Evolutionary conservation across 371 early-diverging fungal species (phyloP), one percentile per base, ranked within the genome.

Genomic region (Haplosporangium sp.): DNA sequence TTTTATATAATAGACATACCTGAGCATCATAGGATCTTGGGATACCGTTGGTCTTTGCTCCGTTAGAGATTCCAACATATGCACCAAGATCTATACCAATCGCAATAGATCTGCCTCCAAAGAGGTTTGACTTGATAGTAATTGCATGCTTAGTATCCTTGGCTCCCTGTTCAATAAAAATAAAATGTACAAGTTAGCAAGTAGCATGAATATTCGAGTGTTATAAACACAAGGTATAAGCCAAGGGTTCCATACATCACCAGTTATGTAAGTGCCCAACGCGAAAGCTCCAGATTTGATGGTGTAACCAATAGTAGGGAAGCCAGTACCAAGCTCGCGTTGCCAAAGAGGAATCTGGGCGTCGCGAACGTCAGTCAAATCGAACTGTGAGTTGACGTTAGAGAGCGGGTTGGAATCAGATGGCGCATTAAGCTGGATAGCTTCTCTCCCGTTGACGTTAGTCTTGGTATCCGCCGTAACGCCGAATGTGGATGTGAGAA

Each of bases 21-120:
- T 71, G 65, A 34, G 67, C 67, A 45, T 15, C 67, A 47, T 73
- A 73, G 2, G 63, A 61, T 0, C 73, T 27, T 39, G 73, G 73
- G 20, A 73, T 67, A 62, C 67, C 73, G 3, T 34, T 20, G 5
- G 73, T 73, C 15, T 67, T 73, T 7, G 64, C 68, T 13, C 73
- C 73, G 15, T 67, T 66, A 9, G 67, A 67, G 19, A 50, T 37
- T 2, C 73, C 73, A 48, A 73, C 47, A 38, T 73, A 73, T 15
- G 61, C 68, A 17, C 67, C 73, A 47, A 73, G 20, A 20, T 73
- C 73, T 40, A 73, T 15, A 44, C 73, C 73, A 34, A 73, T 67
- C 13, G 73, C 73, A 48, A 73, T 42, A 52, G 73, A 63, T 27
- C 61, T 53, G 37, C 67, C 73, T 6, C 63, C 63, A 17, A 61